phyloP scores from a whole-genome alignment of 345 rosid genomes.

The Brassica juncea region DNA sequence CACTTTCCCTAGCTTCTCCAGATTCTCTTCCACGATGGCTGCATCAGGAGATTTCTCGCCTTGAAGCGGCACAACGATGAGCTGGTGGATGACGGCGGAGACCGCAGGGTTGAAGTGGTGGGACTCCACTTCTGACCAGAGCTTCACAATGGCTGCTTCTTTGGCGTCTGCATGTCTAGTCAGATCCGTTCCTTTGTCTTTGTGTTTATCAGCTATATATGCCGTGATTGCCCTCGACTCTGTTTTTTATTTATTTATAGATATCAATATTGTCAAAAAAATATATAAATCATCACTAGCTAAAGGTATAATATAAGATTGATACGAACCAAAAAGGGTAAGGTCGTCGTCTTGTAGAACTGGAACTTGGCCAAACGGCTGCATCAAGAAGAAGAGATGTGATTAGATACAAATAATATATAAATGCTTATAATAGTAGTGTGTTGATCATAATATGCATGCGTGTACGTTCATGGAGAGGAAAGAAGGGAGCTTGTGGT shows the following conservation, averaged over 20 bases:
- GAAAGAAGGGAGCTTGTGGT: slow-evolving; percentile 66
- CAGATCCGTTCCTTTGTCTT: slow-evolving; percentile 59
- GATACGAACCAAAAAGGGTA: slow-evolving; percentile 60
- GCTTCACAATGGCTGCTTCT: slow-evolving; percentile 60
- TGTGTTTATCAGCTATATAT: slow-evolving; percentile 62
- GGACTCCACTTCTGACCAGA: slow-evolving; percentile 78
- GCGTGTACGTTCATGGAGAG: slow-evolving; percentile 60
- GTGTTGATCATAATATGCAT: neutral
- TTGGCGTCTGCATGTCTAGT: slow-evolving; percentile 43
- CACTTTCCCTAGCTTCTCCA: slow-evolving; percentile 59
- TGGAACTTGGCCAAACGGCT: slow-evolving; percentile 90
- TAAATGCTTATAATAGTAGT: neutral
- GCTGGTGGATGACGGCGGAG: slow-evolving; percentile 53
- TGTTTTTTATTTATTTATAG: slow-evolving; percentile 14
- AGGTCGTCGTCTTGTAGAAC: slow-evolving; percentile 80
- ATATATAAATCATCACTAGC: neutral
- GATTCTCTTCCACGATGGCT: slow-evolving; percentile 48
- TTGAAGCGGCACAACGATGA: slow-evolving; percentile 51
- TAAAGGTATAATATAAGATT: neutral
- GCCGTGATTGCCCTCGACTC: slow-evolving; percentile 82
- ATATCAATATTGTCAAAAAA: neutral
- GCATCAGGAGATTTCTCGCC: slow-evolving; percentile 52
- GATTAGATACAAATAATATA: neutral
- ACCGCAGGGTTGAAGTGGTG: slow-evolving; percentile 64
- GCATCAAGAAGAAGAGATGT: slow-evolving; percentile 21